A percentile compares a stretch with the other conserved stretches of the same genome.
Conservation (phyloP, 1,284 basidiomycete genomes). For the Mycosarcoma maydis region DNA sequence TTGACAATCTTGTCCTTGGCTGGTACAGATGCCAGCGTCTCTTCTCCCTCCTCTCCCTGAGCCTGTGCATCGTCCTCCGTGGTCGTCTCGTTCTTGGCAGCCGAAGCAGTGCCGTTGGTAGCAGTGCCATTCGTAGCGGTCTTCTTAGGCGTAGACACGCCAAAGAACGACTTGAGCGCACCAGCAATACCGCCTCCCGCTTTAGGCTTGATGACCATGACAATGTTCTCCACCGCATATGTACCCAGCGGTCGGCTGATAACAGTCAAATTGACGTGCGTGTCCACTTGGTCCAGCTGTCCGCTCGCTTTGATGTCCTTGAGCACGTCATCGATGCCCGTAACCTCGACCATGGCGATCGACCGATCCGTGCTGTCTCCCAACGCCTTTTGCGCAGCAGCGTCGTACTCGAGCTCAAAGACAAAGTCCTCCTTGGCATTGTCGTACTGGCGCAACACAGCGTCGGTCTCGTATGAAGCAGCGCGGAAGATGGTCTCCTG, state of each 20-base stretch:
- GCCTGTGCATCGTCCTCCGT: slow-evolving; percentile 10
- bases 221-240: slow-evolving; percentile 50
- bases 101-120: slow-evolving; percentile 26
- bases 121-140: slow-evolving; percentile 20
- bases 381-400: slow-evolving; percentile 33
- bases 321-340: slow-evolving; percentile 52
- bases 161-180: slow-evolving; percentile 60
- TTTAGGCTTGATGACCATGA: slow-evolving; percentile 59
- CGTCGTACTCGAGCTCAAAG: slow-evolving; percentile 55
- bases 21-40: slow-evolving; percentile 27
- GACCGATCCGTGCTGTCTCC: slow-evolving; percentile 21
- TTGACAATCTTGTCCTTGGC: slow-evolving; percentile 49
- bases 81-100: slow-evolving; percentile 12
- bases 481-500: slow-evolving; percentile 53
- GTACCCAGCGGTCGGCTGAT: slow-evolving; percentile 55
- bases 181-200: slow-evolving; percentile 53
- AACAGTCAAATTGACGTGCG: slow-evolving; percentile 58
- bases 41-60: slow-evolving; percentile 12
- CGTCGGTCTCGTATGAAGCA: slow-evolving; percentile 42
- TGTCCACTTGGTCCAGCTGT: slow-evolving; percentile 59
- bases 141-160: slow-evolving; percentile 42
- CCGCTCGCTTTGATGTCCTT: slow-evolving; percentile 49
- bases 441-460: slow-evolving; percentile 40
- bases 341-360: slow-evolving; percentile 51
- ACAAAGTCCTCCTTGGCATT: slow-evolving; percentile 54